phyloP scores from a whole-genome alignment of 331 rosid species.

The Telfairia occidentalis region DNA sequence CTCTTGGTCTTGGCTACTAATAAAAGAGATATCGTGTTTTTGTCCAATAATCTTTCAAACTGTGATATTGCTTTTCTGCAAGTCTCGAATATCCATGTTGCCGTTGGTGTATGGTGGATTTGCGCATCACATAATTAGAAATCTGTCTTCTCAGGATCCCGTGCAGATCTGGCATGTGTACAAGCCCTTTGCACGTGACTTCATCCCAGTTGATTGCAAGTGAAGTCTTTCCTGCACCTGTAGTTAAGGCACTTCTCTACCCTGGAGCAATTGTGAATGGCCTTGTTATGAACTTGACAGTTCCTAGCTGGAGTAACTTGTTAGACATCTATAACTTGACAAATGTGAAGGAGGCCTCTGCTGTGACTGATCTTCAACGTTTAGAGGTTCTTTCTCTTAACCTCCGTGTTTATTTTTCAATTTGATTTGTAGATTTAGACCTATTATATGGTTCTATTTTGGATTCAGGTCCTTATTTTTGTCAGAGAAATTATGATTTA shows the following conservation, averaged over 20 bases:
- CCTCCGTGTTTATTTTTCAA: background rate
- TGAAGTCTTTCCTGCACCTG: slow-evolving; percentile 59
- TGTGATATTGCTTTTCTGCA: background rate
- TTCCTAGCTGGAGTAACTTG: slow-evolving; percentile 64
- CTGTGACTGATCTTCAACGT: slow-evolving; percentile 83
- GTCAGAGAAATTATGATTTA: too few relatives aligned
- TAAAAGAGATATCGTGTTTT: too few relatives aligned
- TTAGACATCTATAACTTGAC: slow-evolving; percentile 70
- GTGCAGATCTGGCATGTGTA: slow-evolving; percentile 84
- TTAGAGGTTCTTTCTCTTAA: slow-evolving; percentile 50
- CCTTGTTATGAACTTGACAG: slow-evolving; percentile 41
- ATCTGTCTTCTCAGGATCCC: slow-evolving; percentile 46
- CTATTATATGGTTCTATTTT: background rate
- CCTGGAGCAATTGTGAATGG: slow-evolving; percentile 81
- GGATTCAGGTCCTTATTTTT: background rate
- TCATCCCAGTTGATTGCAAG: slow-evolving; percentile 87
- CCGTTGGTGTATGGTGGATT: background rate
- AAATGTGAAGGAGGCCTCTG: slow-evolving; percentile 48
- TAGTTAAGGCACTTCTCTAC: slow-evolving; percentile 66
- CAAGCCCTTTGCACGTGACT: slow-evolving; percentile 78
- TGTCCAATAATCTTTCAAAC: background rate
- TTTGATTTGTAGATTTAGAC: background rate
- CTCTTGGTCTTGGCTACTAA: too few relatives aligned
- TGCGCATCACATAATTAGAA: background rate
- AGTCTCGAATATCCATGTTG: background rate